Evolutionary conservation across 116 monocot genomes (phyloP), one percentile per base, ranked within the genome.

Genomic region (Trichopus zeylanicus): DNA sequence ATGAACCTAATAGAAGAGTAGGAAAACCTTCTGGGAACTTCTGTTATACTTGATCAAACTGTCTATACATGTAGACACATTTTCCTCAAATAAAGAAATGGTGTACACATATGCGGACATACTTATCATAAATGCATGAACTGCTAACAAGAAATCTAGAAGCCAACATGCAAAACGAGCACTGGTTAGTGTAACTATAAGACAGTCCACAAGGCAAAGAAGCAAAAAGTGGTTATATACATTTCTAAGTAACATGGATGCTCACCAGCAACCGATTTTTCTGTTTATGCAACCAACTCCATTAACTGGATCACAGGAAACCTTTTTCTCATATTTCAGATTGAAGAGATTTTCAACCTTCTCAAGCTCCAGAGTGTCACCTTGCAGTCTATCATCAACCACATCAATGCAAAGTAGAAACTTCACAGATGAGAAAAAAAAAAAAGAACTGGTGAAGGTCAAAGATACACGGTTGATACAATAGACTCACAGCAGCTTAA

Each of bases 401-500:
- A 86, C 64, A 51, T 78, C 75, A 69, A 22, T 26, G 55, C 35
- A 63, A 64, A 21, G 16, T 38, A 31, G 6, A 59, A 39, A 60
- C 27, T 42, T 16, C 26, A 15, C 25, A 65, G 8, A 28, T 29
- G 1, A n/a, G 39, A 6, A 56, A 30, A 56, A 19, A 6, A 38
- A 3, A 42, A n/a, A n/a, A n/a, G 42, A 42, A 28, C 29, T 39
- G 27, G 6, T 8, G 15, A 18, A 21, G 35, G n/a, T 46, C 18
- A 66, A 47, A 60, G 1, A 23, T 28, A 39, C 2, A 55, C 23
- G 1, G 0, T 10, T 26, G 25, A 16, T 23, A 16, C 51, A 57
- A 24, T 20, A 33, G 29, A 79, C 82, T 67, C 23, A 87, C 87
- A 87, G 63, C 47, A 65, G 71, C 61, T 75, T 73, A 38, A 92